phyloP scores from a whole-genome alignment of 768 basidiomycete species.

The Fistulinella prunicolor region DNA sequence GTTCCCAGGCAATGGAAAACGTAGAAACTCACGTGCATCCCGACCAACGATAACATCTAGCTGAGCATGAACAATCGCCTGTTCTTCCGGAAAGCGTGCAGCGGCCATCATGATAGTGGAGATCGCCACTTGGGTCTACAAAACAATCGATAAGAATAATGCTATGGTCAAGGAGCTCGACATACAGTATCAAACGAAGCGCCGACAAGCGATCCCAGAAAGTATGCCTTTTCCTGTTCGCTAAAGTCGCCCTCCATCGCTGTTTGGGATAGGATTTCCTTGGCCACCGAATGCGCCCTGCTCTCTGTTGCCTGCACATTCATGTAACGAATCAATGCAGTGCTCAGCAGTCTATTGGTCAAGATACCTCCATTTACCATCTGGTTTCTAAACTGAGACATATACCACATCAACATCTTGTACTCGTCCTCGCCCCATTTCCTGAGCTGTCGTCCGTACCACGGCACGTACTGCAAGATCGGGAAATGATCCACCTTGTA shows the following conservation, averaged over 20 bases:
- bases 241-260: constrained; percentile 46
- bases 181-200: constrained; percentile 56
- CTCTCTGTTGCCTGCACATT: constrained; percentile 7
- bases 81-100: constrained; percentile 44
- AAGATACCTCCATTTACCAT: constrained; percentile 32
- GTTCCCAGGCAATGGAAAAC: background rate
- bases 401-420: constrained; percentile 44
- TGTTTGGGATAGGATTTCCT: constrained; percentile 48
- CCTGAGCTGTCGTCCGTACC: constrained; percentile 55
- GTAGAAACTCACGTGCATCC: constrained; percentile 21
- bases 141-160: background rate
- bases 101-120: constrained; percentile 37
- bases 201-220: constrained; percentile 60
- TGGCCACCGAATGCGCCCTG: constrained; percentile 42
- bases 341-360: no score
- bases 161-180: background rate
- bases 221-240: constrained; percentile 53
- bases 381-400: constrained; percentile 42
- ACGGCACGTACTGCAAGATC: constrained; percentile 47
- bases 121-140: constrained; percentile 27
- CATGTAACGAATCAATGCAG: background rate
- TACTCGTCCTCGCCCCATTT: constrained; percentile 55
- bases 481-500: constrained; percentile 37
- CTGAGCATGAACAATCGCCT: constrained; percentile 49
- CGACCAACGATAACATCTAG: constrained; percentile 47